A percentile compares a stretch with the other conserved stretches of the same genome.
Evolutionary conservation across 805 yeast species (phyloP).

Genomic region (Saccharomycodes ludwigii): DNA sequence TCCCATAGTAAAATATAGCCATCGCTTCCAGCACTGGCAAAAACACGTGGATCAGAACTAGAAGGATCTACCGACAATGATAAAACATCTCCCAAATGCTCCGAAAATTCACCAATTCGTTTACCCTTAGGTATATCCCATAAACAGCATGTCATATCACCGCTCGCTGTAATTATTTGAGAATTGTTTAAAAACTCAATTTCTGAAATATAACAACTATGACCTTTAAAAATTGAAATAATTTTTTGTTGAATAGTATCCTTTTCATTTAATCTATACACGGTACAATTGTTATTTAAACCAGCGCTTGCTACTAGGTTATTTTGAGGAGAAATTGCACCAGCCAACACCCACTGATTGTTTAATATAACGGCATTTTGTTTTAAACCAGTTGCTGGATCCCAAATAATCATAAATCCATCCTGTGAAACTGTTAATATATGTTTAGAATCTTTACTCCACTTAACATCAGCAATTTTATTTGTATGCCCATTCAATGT

Average conservation of each 20-base stretch:
- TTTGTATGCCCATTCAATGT: constrained; percentile 47
- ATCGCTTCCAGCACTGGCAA: constrained; percentile 58
- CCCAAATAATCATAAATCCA: constrained; percentile 79
- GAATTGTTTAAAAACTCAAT: constrained; percentile 51
- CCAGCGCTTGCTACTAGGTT: constrained; percentile 70
- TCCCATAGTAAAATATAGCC: constrained; percentile 63
- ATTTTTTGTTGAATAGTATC: constrained; percentile 29
- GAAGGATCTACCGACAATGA: constrained; percentile 25
- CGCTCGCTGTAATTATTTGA: constrained; percentile 56
- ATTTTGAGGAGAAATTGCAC: constrained; percentile 61
- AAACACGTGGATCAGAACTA: constrained; percentile 20
- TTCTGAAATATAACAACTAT: constrained; percentile 70
- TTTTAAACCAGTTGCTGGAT: constrained; percentile 59
- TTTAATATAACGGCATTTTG: constrained; percentile 58
- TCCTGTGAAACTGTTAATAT: constrained; percentile 74
- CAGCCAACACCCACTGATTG: constrained; percentile 67
- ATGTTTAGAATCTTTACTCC: constrained; percentile 52
- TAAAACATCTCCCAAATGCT: constrained; percentile 64
- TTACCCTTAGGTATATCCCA: constrained; percentile 69
- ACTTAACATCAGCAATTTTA: constrained; percentile 55
- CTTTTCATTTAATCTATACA: constrained; percentile 37
- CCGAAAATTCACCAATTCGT: constrained; percentile 40
- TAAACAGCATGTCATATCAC: constrained; percentile 65
- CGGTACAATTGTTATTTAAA: constrained; percentile 63
- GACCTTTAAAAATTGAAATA: constrained; percentile 58